These are phyloP conservation scores for Metschnikowia orientalis DNA, from an alignment of 805 yeast genomes.

Conservation along the genomic window DNA sequence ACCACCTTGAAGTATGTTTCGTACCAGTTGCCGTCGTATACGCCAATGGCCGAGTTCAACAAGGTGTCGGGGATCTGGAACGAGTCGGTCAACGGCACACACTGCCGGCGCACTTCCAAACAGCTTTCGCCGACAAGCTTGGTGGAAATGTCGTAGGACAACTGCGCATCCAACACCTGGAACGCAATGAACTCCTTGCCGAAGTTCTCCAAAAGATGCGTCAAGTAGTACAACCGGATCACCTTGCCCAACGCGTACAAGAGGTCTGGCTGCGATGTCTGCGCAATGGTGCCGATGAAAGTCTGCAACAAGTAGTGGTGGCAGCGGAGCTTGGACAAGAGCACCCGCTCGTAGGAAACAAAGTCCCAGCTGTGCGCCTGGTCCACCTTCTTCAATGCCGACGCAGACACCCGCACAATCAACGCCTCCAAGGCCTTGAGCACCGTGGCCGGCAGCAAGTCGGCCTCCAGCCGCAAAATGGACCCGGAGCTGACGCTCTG, in stretches of 20 bases:
- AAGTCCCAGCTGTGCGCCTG: constrained; percentile 31
- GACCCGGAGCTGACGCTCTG: constrained; percentile 4
- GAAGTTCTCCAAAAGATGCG: constrained; percentile 26
- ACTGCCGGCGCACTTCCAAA: constrained; percentile 14
- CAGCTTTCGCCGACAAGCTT: constrained; percentile 15
- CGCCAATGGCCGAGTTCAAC: constrained; percentile 19
- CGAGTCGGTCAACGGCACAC: constrained; percentile 19
- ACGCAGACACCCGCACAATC: constrained; percentile 32
- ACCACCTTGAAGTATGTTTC: constrained; percentile 19
- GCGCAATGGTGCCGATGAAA: constrained; percentile 21
- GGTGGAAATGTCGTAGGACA: constrained; percentile 26
- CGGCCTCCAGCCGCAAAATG: constrained; percentile 10
- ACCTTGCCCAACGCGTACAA: constrained; percentile 25
- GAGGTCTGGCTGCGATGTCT: constrained; percentile 24
- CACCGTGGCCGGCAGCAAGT: constrained; percentile 18
- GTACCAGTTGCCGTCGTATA: constrained; percentile 19
- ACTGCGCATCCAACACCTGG: constrained; percentile 28
- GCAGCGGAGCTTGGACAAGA: constrained; percentile 40
- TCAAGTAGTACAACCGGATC: constrained; percentile 30
- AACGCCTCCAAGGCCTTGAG: constrained; percentile 30
- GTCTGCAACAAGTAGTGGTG: constrained; percentile 39
- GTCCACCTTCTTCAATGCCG: constrained; percentile 27
- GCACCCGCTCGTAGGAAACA: constrained; percentile 35
- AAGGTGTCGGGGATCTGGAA: constrained; percentile 20
- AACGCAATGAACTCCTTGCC: constrained; percentile 36